These are phyloP conservation scores for Kazachstania bromeliacearum DNA, from an alignment of 805 yeast species.

Conservation along the genomic window DNA sequence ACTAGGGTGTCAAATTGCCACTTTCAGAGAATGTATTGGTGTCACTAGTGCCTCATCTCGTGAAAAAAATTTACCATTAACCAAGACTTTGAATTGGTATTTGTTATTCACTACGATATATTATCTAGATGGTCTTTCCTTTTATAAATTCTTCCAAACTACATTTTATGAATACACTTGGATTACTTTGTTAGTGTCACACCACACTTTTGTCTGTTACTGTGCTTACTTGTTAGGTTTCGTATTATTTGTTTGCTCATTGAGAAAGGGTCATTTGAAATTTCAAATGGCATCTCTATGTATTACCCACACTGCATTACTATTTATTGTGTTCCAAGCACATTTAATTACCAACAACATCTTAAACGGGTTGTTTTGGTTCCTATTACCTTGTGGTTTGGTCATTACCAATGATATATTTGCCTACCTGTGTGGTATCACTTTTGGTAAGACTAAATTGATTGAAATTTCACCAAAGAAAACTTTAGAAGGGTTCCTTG, in stretches of 20 bases:
- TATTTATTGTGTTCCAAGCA: conserved; percentile 87
- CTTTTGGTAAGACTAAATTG: conserved; percentile 88
- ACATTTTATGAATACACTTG: conserved; percentile 30
- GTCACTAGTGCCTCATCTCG: conserved; percentile 73
- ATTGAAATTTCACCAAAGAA: conserved; percentile 93
- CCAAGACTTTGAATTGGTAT: conserved; percentile 86
- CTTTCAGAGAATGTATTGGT: conserved; percentile 84
- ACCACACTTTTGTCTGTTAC: conserved; percentile 80
- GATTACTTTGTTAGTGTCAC: conserved; percentile 51
- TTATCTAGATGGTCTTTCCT: conserved; percentile 78
- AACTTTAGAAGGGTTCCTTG: conserved; percentile 94
- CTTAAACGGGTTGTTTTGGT: conserved; percentile 88
- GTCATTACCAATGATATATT: conserved; percentile 92
- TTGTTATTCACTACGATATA: conserved; percentile 79
- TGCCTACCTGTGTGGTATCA: conserved; percentile 94
- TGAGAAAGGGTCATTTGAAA: conserved; percentile 79
- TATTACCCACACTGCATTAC: conserved; percentile 85
- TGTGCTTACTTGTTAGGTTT: conserved; percentile 79
- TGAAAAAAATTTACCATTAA: conserved; percentile 74
- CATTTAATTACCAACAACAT: conserved; percentile 87
- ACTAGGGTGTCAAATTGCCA: conserved; percentile 63
- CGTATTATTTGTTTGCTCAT: conserved; percentile 78
- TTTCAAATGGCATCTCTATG: conserved; percentile 93
- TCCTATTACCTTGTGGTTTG: conserved; percentile 79
- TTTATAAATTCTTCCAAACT: conserved; percentile 56